A percentile compares a stretch with the other conserved stretches of the same genome.
These are phyloP conservation scores for Fomitopsis palustris DNA, from an alignment of 1,284 basidiomycete genomes.

Conservation along the genomic window DNA sequence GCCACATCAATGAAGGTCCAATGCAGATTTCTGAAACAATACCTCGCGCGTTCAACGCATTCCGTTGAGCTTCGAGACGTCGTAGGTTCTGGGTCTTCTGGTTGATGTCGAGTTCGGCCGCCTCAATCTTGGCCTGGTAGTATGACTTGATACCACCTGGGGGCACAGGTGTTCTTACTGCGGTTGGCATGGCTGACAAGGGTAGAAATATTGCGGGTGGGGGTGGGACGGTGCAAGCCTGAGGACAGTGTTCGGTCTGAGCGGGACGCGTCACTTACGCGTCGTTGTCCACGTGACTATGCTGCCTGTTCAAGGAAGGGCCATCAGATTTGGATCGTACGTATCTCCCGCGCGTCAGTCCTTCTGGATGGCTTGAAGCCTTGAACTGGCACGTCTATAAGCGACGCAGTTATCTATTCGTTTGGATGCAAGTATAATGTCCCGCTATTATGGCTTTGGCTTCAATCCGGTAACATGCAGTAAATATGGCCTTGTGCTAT, in stretches of 20 bases:
- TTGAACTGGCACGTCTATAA: no score
- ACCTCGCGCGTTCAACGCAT: conserved; percentile 95
- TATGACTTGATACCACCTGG: conserved; percentile 79
- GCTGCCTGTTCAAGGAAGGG: background rate
- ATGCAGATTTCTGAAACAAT: background rate
- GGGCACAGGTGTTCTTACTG: conserved; percentile 43
- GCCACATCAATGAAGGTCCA: background rate
- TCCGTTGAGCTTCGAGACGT: conserved; percentile 93
- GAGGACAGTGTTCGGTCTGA: background rate
- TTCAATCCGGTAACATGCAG: no score
- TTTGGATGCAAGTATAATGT: no score
- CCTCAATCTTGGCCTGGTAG: conserved; percentile 95
- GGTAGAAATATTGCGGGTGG: no score
- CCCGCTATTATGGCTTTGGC: no score
- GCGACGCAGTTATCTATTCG: no score
- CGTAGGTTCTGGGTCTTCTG: conserved; percentile 96
- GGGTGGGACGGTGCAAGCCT: background rate
- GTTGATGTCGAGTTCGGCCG: conserved; percentile 89
- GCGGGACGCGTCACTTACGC: background rate
- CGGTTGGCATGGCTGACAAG: conserved; percentile 44
- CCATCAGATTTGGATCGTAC: background rate
- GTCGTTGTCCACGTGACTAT: background rate
- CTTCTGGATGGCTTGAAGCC: no score
- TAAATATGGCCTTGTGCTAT: no score
- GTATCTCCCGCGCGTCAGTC: background rate